Evolutionary conservation across 495 filamentous ascomycete genomes (phyloP), one percentile per base, ranked within the genome.

Genomic region (Penicillium pulvis): DNA sequence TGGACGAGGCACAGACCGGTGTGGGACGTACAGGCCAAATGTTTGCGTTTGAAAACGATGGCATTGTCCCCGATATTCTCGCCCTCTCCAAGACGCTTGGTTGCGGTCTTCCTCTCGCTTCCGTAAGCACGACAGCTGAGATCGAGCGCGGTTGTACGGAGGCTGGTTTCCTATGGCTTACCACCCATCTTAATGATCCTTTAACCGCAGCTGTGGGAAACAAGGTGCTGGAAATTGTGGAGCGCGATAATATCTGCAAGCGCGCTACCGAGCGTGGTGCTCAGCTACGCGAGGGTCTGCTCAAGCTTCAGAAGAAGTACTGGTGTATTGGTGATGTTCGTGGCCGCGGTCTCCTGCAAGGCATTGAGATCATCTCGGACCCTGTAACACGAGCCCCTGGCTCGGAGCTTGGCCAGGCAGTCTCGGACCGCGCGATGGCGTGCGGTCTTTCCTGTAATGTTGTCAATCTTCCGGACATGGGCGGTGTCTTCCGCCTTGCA

Each of bases 311-410:
- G 49, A 28, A 62, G 30, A 77, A 78, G 47, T 83, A 83, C 59
- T 75, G 75, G 41, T 84, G 79, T 56, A 83, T 85, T 51, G 81
- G 82, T 7, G 81, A 84, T 53, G 76, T 85, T 1, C 76, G 82
- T 11, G 82, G 83, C 3, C 74, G 81, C 2, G 82, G 81, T 1
- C 72, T 84, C 11, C 67, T 85, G 60, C 72, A 75, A 12, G 82
- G 82, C 0, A 70, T 85, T 19, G 82, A 85, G 66, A 81, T 85
- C 51, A 78, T 85, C 14, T 65, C 65, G 3, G 71, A 82, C 53
- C 56, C 71, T 6, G 46, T 68, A 57, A 81, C 78, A 2, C 79
- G 74, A 45, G 67, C 59, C 17, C 75, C 76, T 1, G 80, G 65
- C 2, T 17, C 66, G 0, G 80, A 83, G 9, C 55, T 87, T 16